A percentile compares a stretch with the other conserved stretches of the same genome.
These are phyloP conservation scores for Carex pumila DNA, from an alignment of 176 grass and related monocot genomes.

Conservation along the genomic window DNA sequence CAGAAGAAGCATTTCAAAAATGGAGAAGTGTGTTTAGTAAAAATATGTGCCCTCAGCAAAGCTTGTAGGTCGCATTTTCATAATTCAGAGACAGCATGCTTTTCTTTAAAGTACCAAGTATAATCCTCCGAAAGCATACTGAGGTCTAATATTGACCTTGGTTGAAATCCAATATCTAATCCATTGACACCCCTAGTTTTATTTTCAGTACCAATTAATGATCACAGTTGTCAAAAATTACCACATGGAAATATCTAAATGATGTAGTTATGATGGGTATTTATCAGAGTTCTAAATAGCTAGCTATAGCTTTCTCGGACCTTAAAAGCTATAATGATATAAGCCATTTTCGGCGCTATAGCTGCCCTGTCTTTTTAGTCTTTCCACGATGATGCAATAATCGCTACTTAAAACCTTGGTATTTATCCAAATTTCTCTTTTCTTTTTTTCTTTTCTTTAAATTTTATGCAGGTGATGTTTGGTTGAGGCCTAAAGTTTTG, in stretches of 20 bases:
- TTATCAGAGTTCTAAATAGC: too few species aligned
- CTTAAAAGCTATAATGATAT: too few species aligned
- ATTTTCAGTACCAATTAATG: neutral
- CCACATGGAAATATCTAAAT: too few species aligned
- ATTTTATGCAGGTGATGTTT: too few species aligned
- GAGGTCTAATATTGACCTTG: neutral
- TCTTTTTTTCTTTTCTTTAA: neutral
- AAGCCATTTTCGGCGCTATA: too few species aligned
- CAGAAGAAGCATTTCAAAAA: neutral
- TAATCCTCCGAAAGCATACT: neutral
- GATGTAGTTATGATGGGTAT: too few species aligned
- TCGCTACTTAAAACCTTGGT: too few species aligned
- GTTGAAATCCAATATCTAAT: neutral
- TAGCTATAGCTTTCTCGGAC: too few species aligned
- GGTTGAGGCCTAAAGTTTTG: too few species aligned
- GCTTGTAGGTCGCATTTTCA: neutral
- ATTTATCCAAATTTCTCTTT: neutral
- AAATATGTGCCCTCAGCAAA: neutral
- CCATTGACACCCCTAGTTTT: neutral
- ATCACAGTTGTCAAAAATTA: too few species aligned
- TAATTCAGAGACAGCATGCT: neutral
- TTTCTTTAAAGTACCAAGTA: neutral
- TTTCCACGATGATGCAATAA: too few species aligned
- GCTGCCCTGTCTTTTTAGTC: too few species aligned
- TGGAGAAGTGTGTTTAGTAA: neutral